These are phyloP conservation scores for Lipomyces chichibuensis DNA, from an alignment of 805 yeast species.

Conservation along the genomic window DNA sequence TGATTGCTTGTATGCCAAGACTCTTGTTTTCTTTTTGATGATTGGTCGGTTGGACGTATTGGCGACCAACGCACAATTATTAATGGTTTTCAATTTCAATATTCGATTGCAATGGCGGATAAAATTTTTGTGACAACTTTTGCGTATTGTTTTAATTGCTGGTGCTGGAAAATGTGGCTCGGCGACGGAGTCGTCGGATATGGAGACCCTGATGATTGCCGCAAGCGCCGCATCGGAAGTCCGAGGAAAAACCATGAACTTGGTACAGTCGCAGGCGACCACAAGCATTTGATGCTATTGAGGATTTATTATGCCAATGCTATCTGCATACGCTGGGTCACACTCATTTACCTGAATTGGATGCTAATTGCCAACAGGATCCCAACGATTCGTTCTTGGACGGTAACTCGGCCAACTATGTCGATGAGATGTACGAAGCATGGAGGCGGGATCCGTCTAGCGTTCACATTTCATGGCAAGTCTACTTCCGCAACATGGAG, in stretches of 20 bases:
- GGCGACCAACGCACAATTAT: not conserved
- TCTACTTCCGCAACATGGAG: constrained; percentile 86
- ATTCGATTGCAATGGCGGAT: not conserved
- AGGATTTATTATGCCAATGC: not conserved
- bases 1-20: not conserved
- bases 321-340: not conserved
- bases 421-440: constrained; percentile 96
- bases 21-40: no score
- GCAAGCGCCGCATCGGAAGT: no score
- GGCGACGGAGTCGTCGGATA: no score
- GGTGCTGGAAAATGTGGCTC: not conserved
- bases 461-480: constrained; percentile 94
- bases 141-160: not conserved
- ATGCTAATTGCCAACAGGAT: constrained; percentile 14
- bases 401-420: constrained; percentile 83
- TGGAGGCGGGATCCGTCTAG: constrained; percentile 89
- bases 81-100: not conserved
- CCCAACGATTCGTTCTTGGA: constrained; percentile 73
- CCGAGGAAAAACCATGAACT: not conserved
- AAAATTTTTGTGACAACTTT: not conserved
- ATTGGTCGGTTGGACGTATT: not conserved
- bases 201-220: no score
- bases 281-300: not conserved
- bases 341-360: not conserved
- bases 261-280: not conserved